Evolutionary conservation across 345 rosid species (phyloP).

Genomic region (Bruguiera sexangula): DNA sequence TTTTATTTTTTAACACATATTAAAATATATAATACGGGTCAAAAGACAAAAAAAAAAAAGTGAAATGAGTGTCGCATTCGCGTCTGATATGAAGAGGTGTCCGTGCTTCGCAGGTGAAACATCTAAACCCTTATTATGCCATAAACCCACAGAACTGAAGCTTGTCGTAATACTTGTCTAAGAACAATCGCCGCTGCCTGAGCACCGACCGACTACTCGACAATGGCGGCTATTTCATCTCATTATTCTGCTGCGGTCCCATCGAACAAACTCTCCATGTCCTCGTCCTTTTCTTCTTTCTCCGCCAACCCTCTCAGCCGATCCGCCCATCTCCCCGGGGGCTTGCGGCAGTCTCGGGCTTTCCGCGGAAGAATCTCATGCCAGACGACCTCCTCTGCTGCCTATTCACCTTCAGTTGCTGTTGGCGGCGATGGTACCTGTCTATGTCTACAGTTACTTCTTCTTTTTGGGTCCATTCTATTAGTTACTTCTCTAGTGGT

Average conservation of each 20-base stretch:
- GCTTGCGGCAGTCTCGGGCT: constrained; percentile 8
- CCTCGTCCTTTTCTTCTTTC: constrained; percentile 43
- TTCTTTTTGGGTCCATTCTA: not conserved
- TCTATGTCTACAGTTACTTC: not conserved
- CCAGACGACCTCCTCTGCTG: constrained; percentile 50
- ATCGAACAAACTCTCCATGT: constrained; percentile 34
- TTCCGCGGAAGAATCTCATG: constrained; percentile 42
- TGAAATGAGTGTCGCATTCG: too few relatives aligned
- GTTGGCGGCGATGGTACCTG: constrained; percentile 42
- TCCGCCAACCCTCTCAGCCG: constrained; percentile 28
- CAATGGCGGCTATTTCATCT: constrained; percentile 69
- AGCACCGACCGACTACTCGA: not conserved
- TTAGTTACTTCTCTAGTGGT: not conserved
- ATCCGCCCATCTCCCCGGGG: constrained; percentile 24
- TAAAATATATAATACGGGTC: too few relatives aligned
- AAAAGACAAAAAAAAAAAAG: too few relatives aligned
- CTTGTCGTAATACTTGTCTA: too few relatives aligned
- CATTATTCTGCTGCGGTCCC: constrained; percentile 29
- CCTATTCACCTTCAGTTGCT: constrained; percentile 47
- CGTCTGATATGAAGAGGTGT: too few relatives aligned
- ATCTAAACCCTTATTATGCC: too few relatives aligned
- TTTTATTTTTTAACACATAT: too few relatives aligned
- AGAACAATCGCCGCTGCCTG: too few relatives aligned
- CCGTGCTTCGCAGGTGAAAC: too few relatives aligned
- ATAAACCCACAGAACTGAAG: too few relatives aligned